A percentile compares a stretch with the other conserved stretches of the same genome.
These are phyloP conservation scores for Elsinoe australis DNA, from an alignment of 2,329 filamentous ascomycete species.

Conservation along the genomic window DNA sequence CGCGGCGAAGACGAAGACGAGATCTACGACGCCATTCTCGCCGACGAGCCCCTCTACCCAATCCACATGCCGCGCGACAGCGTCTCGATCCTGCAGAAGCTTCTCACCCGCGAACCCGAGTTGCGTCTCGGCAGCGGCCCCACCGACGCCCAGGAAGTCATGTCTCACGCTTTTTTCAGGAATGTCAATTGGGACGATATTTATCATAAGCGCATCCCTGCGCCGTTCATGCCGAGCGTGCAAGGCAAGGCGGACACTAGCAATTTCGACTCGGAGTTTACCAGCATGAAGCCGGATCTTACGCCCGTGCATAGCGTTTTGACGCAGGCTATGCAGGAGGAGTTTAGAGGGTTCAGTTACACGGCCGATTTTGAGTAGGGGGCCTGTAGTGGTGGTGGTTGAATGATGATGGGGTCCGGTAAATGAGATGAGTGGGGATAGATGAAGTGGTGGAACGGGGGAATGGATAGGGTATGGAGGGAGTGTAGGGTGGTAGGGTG, in stretches of 20 bases:
- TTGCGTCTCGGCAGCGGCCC: constrained; percentile 86
- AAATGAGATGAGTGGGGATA: not conserved
- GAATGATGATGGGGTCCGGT: not conserved
- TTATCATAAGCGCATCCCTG: constrained; percentile 84
- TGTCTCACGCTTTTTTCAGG: constrained; percentile 97
- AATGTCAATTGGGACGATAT: constrained; percentile 99
- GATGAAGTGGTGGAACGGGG: too few species aligned
- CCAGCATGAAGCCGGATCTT: constrained; percentile 92
- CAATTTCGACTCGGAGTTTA: constrained; percentile 98
- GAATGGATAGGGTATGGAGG: too few species aligned
- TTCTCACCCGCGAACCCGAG: constrained; percentile 91
- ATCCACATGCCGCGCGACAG: constrained; percentile 98
- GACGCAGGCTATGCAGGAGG: constrained; percentile 97
- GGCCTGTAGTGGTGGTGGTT: not conserved
- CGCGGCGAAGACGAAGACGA: constrained; percentile 98
- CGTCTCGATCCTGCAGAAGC: constrained; percentile 94
- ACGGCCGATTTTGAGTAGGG: constrained; percentile 37
- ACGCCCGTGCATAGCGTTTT: constrained; percentile 96
- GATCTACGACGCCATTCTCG: constrained; percentile 97
- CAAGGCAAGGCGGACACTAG: constrained; percentile 95
- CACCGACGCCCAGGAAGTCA: constrained; percentile 95
- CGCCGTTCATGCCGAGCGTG: constrained; percentile 84
- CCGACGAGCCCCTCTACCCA: constrained; percentile 93
- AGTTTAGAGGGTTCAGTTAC: constrained; percentile 98
- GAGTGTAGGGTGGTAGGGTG: too few species aligned